phyloP scores from a whole-genome alignment of 2,329 filamentous ascomycete genomes.

The Ophiostoma himal-ulmi region DNA sequence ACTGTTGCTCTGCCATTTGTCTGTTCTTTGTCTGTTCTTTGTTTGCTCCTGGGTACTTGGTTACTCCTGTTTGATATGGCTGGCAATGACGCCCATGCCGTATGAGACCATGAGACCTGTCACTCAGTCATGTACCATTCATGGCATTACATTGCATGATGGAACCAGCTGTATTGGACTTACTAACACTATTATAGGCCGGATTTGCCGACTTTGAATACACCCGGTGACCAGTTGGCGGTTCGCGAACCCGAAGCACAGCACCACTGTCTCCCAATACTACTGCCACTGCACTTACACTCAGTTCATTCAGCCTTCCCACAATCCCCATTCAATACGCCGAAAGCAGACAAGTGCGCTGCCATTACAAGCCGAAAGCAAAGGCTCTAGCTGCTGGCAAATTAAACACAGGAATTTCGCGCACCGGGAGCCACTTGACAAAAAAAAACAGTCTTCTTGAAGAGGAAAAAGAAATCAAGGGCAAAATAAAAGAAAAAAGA shows the following conservation, averaged over 20 bases:
- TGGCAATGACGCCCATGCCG: background rate
- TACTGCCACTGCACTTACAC: background rate
- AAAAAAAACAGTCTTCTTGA: background rate
- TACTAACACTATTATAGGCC: background rate
- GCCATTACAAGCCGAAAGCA: background rate
- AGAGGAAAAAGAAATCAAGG: conserved; percentile 12
- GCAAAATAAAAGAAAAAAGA: conserved; percentile 11
- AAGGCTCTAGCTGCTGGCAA: background rate
- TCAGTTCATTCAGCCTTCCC: conserved; percentile 10
- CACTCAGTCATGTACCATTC: background rate
- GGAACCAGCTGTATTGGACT: background rate
- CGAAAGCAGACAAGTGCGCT: conserved; percentile 18
- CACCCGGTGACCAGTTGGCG: background rate
- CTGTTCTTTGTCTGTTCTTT: background rate
- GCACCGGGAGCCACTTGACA: background rate
- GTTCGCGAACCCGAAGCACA: background rate
- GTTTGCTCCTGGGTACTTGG: background rate
- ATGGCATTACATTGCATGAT: background rate
- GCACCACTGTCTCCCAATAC: background rate
- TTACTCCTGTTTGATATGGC: background rate
- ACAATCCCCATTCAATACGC: conserved; percentile 15
- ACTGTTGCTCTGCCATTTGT: background rate
- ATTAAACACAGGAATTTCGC: conserved; percentile 19
- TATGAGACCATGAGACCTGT: background rate
- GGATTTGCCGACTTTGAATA: background rate